These are phyloP conservation scores for Linum tenue DNA, from an alignment of 345 rosid genomes.

Conservation along the genomic window DNA sequence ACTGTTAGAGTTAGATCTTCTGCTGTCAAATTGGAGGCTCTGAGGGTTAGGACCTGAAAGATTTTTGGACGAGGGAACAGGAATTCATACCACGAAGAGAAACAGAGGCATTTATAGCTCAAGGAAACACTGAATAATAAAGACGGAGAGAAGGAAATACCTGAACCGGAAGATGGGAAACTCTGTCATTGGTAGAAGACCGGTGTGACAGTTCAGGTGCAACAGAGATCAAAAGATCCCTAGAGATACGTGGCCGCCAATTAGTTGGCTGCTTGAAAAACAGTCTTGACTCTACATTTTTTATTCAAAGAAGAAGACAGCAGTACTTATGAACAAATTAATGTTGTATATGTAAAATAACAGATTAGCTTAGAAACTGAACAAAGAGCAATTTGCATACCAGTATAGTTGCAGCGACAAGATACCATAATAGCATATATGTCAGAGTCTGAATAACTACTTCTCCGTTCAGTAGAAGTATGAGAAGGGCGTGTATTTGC, in stretches of 20 bases:
- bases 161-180: conserved; percentile 87
- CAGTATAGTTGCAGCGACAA: conserved; percentile 83
- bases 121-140: background rate
- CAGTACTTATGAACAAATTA: conserved; percentile 11
- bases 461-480: conserved; percentile 41
- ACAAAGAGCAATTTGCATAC: conserved; percentile 30
- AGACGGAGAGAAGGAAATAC: conserved; percentile 26
- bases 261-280: conserved; percentile 79
- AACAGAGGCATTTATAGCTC: background rate
- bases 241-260: conserved; percentile 72
- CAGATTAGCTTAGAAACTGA: conserved; percentile 3
- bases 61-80: conserved; percentile 4
- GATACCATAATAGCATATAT: conserved; percentile 82
- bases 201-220: conserved; percentile 69
- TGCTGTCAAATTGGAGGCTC: conserved; percentile 88
- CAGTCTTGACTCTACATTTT: conserved; percentile 63
- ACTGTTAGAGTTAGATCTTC: conserved; percentile 85
- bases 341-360: background rate
- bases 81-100: background rate
- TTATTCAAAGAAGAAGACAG: conserved; percentile 12
- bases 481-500: conserved; percentile 40
- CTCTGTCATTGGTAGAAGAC: conserved; percentile 53
- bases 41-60: conserved; percentile 79
- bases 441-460: conserved; percentile 36
- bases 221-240: conserved; percentile 90